These are phyloP conservation scores for Pyricularia sp. DNA, from an alignment of 2,329 filamentous ascomycete genomes.

Conservation along the genomic window DNA sequence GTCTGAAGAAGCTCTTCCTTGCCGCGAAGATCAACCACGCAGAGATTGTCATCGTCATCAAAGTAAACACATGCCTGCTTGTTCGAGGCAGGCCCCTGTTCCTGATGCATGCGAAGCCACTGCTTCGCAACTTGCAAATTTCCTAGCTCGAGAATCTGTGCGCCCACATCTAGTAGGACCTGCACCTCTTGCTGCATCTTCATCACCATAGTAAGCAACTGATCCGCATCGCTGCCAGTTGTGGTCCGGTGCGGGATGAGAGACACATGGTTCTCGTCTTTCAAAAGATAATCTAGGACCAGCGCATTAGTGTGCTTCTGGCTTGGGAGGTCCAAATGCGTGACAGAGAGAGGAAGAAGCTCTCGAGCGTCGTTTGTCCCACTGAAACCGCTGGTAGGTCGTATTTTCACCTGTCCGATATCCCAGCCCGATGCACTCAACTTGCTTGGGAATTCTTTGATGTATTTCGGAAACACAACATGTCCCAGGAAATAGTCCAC, in stretches of 20 bases:
- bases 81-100: too few relatives aligned
- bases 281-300: constrained; percentile 47
- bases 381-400: constrained; percentile 52
- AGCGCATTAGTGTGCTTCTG: constrained; percentile 55
- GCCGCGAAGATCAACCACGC: too few relatives aligned
- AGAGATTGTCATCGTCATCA: too few relatives aligned
- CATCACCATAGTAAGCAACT: constrained; percentile 31
- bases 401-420: constrained; percentile 30
- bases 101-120: too few relatives aligned
- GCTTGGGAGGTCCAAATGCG: constrained; percentile 38
- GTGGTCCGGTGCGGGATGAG: constrained; percentile 16
- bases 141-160: constrained; percentile 51
- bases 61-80: too few relatives aligned
- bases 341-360: constrained; percentile 42
- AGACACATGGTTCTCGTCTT: constrained; percentile 30
- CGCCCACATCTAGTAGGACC: constrained; percentile 60
- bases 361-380: constrained; percentile 52
- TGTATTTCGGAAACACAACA: constrained; percentile 47
- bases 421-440: constrained; percentile 58
- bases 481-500: constrained; percentile 51
- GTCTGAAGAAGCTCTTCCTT: too few relatives aligned
- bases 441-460: constrained; percentile 50
- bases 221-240: constrained; percentile 19
- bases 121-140: constrained; percentile 23
- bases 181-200: constrained; percentile 25